A percentile compares a stretch with the other conserved stretches of the same genome.
Evolutionary conservation across 2,329 filamentous ascomycete genomes (phyloP).

Genomic region (Cadophora sp.): DNA sequence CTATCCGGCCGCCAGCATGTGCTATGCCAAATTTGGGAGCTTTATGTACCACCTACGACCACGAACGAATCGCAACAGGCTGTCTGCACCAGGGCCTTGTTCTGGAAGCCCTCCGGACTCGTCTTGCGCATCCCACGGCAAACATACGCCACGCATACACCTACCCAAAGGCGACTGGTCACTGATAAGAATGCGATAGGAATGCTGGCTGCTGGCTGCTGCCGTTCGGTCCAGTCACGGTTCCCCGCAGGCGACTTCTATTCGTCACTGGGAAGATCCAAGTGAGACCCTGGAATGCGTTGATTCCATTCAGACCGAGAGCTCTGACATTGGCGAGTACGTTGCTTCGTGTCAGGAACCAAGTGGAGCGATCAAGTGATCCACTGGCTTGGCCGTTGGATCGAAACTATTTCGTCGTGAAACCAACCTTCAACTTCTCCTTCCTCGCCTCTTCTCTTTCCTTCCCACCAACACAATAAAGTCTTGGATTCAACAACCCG

Average conservation of each 20-base stretch:
- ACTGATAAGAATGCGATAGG: constrained; percentile 10
- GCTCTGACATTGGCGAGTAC: constrained; percentile 21
- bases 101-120: neutral
- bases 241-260: constrained; percentile 11
- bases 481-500: constrained; percentile 23
- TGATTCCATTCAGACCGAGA: constrained; percentile 4
- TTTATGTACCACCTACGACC: neutral
- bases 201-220: constrained; percentile 5
- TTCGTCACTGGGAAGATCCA: constrained; percentile 16
- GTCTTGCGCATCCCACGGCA: constrained; percentile 9
- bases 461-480: constrained; percentile 27
- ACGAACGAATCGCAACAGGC: constrained; percentile 2
- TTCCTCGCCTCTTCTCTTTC: constrained; percentile 12
- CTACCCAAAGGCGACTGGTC: constrained; percentile 16
- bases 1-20: constrained; percentile 2
- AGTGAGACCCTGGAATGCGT: constrained; percentile 3
- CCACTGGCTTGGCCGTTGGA: constrained; percentile 12
- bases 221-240: constrained; percentile 15
- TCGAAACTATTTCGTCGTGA: constrained; percentile 22
- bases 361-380: constrained; percentile 23
- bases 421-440: constrained; percentile 18
- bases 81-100: neutral
- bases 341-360: constrained; percentile 19
- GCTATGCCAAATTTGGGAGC: neutral
- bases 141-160: constrained; percentile 5